Percentiles rank a stretch among this genome's conserved stretches.
These are phyloP conservation scores for Cornus suecica DNA, from an alignment of 148 eudicot species.

Conservation along the genomic window DNA sequence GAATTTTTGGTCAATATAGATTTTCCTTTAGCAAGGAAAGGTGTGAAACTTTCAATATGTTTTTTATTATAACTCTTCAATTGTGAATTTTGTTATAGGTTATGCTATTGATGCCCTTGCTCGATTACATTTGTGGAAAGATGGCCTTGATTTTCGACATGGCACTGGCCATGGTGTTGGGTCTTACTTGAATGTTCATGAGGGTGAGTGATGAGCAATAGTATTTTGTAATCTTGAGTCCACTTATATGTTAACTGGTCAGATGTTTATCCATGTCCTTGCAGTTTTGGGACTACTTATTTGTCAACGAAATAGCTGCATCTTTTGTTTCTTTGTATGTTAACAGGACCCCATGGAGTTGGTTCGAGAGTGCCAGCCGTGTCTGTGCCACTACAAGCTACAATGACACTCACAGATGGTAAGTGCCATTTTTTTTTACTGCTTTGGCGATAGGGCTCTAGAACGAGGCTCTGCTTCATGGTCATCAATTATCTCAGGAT, in stretches of 20 bases:
- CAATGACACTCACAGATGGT: constrained; percentile 98
- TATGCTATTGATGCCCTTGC: constrained; percentile 86
- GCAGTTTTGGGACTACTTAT: neutral
- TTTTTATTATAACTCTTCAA: neutral
- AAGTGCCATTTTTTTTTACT: constrained; percentile 18
- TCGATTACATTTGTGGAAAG: constrained; percentile 85
- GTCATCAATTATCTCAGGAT: neutral
- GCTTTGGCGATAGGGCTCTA: neutral
- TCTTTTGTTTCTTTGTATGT: constrained; percentile 11
- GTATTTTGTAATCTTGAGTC: neutral
- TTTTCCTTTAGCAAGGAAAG: neutral
- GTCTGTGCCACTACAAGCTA: constrained; percentile 73
- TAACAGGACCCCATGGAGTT: constrained; percentile 79
- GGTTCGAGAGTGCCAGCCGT: constrained; percentile 80
- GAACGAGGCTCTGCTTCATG: neutral
- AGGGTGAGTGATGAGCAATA: constrained; percentile 52
- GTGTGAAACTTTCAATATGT: neutral
- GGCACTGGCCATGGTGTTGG: constrained; percentile 99
- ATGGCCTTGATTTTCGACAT: constrained; percentile 97
- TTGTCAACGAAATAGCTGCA: neutral
- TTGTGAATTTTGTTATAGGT: constrained; percentile 36
- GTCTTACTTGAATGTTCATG: constrained; percentile 88
- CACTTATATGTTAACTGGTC: neutral
- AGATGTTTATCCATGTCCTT: constrained; percentile 7
- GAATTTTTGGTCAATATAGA: neutral